These are phyloP conservation scores for Peziza echinospora DNA, from an alignment of 495 filamentous ascomycete species.

Conservation along the genomic window DNA sequence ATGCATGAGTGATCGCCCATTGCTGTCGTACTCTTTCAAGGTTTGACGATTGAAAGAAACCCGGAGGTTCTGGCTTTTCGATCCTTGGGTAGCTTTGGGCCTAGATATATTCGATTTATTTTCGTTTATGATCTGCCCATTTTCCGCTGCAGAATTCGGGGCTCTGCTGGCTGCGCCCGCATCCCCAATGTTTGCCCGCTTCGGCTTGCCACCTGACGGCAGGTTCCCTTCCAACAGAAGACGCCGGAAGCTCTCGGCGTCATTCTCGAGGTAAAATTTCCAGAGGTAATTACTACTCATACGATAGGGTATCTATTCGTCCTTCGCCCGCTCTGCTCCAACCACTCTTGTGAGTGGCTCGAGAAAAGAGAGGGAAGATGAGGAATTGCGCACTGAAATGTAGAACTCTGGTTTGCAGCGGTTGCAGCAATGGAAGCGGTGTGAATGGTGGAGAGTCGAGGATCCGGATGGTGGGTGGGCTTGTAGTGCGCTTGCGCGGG, in stretches of 20 bases:
- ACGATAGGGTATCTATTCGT: conserved; percentile 25
- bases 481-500: no score
- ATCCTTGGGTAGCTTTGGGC: conserved; percentile 10
- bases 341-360: neutral
- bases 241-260: conserved; percentile 75
- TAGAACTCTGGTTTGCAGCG: no score
- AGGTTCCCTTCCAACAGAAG: conserved; percentile 35
- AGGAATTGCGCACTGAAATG: neutral
- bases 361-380: neutral
- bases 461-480: no score
- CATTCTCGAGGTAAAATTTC: conserved; percentile 88
- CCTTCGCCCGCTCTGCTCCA: neutral
- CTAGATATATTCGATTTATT: conserved; percentile 8
- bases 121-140: neutral
- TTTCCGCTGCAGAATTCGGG: neutral
- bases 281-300: conserved; percentile 84
- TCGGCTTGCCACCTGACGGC: neutral
- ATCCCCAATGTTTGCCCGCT: conserved; percentile 2
- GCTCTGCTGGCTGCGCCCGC: conserved; percentile 14
- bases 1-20: conserved; percentile 71
- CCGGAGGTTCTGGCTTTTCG: conserved; percentile 1
- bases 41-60: conserved; percentile 8
- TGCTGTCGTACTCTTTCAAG: conserved; percentile 53
- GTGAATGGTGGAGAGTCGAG: no score
- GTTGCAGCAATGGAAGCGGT: no score